Conservation (phyloP, 192 early-diverging fungal species). For the Martensiomyces pterosporus region DNA sequence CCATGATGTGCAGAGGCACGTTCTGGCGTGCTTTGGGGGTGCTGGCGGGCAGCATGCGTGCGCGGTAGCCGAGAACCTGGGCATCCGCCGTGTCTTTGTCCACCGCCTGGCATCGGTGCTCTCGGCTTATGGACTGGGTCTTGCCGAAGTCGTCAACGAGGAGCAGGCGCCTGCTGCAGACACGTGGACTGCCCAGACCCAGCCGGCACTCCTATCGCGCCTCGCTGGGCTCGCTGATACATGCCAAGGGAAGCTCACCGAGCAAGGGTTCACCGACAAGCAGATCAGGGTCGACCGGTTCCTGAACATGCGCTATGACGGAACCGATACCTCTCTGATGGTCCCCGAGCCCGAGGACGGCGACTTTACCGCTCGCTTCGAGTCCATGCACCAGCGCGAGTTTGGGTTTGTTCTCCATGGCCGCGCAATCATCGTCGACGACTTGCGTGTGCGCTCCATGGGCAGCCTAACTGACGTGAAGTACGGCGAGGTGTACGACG, state of each 20-base stretch:
- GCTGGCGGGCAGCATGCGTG: slow-evolving; percentile 96
- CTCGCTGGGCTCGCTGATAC: slow-evolving; percentile 43
- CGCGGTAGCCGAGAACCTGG: slow-evolving; percentile 81
- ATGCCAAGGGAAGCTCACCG: slow-evolving; percentile 52
- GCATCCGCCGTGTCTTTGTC: slow-evolving; percentile 81
- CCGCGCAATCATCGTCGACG: slow-evolving; percentile 82
- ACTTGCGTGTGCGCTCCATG: slow-evolving; percentile 85
- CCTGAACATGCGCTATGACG: slow-evolving; percentile 87
- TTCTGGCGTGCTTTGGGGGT: slow-evolving; percentile 90
- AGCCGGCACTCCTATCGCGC: slow-evolving; percentile 52
- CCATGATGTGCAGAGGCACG: slow-evolving; percentile 77
- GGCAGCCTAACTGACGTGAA: slow-evolving; percentile 43
- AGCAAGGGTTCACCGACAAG: slow-evolving; percentile 65
- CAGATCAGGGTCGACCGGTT: slow-evolving; percentile 63
- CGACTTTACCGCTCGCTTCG: slow-evolving; percentile 65
- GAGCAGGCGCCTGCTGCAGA: slow-evolving; percentile 76
- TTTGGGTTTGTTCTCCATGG: slow-evolving; percentile 91
- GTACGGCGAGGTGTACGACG: slow-evolving; percentile 47
- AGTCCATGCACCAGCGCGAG: slow-evolving; percentile 78
- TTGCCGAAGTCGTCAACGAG: slow-evolving; percentile 93
- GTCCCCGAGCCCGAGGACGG: slow-evolving; percentile 59
- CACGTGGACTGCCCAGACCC: slow-evolving; percentile 31
- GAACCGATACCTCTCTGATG: slow-evolving; percentile 92
- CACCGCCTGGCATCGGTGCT: slow-evolving; percentile 88
- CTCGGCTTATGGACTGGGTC: slow-evolving; percentile 85